Percentiles rank a stretch among this genome's conserved stretches.
Evolutionary conservation across 2,329 filamentous ascomycete genomes (phyloP).

Genomic region (Paracorniculantispora psalliotae): DNA sequence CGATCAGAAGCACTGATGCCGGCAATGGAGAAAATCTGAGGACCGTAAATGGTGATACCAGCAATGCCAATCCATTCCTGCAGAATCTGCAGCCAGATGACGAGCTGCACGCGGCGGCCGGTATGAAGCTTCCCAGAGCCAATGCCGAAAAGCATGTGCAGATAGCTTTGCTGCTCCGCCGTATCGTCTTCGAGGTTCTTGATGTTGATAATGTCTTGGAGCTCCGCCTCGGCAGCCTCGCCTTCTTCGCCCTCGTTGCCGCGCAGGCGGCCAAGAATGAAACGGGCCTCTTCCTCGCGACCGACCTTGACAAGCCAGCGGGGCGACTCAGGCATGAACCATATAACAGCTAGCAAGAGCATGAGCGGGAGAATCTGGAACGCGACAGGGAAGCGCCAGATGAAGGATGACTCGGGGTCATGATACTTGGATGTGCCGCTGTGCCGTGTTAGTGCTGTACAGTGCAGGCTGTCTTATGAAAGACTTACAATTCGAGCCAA

Average conservation of each 20-base stretch:
- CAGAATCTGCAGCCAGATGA: slow-evolving; percentile 67
- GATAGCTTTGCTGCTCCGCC: slow-evolving; percentile 52
- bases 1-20: slow-evolving; percentile 57
- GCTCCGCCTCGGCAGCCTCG: slow-evolving; percentile 55
- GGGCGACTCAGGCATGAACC: slow-evolving; percentile 67
- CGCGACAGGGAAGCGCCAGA: slow-evolving; percentile 64
- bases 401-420: slow-evolving; percentile 51
- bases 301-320: slow-evolving; percentile 63
- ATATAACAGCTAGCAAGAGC: slow-evolving; percentile 49
- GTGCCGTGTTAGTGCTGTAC: background rate
- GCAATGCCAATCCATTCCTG: slow-evolving; percentile 68
- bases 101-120: slow-evolving; percentile 62
- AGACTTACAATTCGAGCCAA: slow-evolving; percentile 48
- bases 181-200: slow-evolving; percentile 59
- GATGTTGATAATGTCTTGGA: slow-evolving; percentile 62
- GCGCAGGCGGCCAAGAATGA: slow-evolving; percentile 59
- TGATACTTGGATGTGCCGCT: slow-evolving; percentile 56
- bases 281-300: slow-evolving; percentile 61
- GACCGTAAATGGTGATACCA: slow-evolving; percentile 58
- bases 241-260: slow-evolving; percentile 51
- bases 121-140: slow-evolving; percentile 62
- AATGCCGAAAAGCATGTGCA: slow-evolving; percentile 62
- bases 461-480: background rate
- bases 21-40: slow-evolving; percentile 60
- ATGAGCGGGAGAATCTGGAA: slow-evolving; percentile 65